Evolutionary conservation across 192 early-diverging fungal genomes (phyloP).

Genomic region (Linnemannia zychae): DNA sequence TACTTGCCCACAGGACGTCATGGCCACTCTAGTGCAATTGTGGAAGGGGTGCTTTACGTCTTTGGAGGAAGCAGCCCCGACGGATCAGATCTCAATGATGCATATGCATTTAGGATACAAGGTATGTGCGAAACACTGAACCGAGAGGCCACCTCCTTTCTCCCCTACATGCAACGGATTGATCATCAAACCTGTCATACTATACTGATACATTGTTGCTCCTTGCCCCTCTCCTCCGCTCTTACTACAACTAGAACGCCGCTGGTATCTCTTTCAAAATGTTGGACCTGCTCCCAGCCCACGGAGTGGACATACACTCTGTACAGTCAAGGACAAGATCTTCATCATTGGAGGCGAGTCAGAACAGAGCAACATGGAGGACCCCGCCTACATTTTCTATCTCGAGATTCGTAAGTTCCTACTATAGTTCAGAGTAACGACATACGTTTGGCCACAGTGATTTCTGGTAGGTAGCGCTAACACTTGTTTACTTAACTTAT

Average conservation of each 20-base stretch:
- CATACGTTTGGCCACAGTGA: not conserved
- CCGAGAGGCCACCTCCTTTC: not conserved
- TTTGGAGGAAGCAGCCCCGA: slow-evolving; percentile 65
- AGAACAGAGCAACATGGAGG: slow-evolving; percentile 34
- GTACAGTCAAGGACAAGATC: slow-evolving; percentile 60
- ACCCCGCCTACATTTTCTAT: slow-evolving; percentile 45
- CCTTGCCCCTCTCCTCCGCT: not conserved
- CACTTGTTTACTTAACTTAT: not conserved
- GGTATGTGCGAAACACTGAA: slow-evolving; percentile 39
- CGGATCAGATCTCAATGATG: slow-evolving; percentile 61
- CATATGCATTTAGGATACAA: slow-evolving; percentile 64
- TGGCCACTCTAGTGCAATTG: slow-evolving; percentile 50
- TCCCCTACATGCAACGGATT: not conserved
- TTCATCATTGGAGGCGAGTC: slow-evolving; percentile 68
- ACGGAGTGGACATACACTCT: slow-evolving; percentile 60
- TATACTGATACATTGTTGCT: not conserved
- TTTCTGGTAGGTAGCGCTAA: not conserved
- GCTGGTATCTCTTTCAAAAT: slow-evolving; percentile 72
- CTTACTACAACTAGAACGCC: slow-evolving; percentile 49
- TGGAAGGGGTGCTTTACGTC: slow-evolving; percentile 69
- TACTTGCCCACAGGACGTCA: slow-evolving; percentile 64
- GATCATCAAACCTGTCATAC: not conserved
- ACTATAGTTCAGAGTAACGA: not conserved
- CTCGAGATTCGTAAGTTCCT: slow-evolving; percentile 25
- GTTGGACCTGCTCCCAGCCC: slow-evolving; percentile 64